These are phyloP conservation scores for Tricholoma sp. DNA, from an alignment of 768 basidiomycete species.

Conservation along the genomic window DNA sequence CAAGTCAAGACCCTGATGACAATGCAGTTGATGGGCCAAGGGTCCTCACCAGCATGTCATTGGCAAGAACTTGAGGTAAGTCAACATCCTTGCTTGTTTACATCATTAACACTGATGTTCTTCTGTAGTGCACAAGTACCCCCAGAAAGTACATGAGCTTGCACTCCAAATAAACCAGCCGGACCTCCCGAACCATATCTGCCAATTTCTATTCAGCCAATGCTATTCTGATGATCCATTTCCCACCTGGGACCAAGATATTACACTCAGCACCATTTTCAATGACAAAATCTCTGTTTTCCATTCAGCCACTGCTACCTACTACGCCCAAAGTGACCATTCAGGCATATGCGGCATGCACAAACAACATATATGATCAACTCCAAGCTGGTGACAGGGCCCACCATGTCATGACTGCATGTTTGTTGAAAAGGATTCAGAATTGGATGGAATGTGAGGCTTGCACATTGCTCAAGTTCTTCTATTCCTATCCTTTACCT, in stretches of 20 bases:
- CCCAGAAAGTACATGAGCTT: background rate
- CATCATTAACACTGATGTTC: no score
- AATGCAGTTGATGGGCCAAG: no score
- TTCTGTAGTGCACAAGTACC: background rate
- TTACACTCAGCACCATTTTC: background rate
- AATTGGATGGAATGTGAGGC: no score
- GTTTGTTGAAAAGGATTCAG: no score
- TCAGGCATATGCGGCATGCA: constrained; percentile 25
- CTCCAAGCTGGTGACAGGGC: no score
- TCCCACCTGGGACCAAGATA: no score
- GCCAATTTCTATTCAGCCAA: no score
- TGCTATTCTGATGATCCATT: no score
- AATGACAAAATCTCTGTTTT: constrained; percentile 9
- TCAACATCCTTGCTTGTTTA: background rate
- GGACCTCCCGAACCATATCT: no score
- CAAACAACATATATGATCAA: constrained; percentile 5
- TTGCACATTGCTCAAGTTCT: no score
- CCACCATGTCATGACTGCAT: no score
- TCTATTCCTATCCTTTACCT: no score
- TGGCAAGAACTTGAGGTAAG: constrained; percentile 2
- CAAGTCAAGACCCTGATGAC: background rate
- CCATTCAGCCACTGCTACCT: constrained; percentile 21
- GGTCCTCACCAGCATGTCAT: background rate
- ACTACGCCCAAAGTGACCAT: constrained; percentile 26
- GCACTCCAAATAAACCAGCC: constrained; percentile 5